These are phyloP conservation scores for Trichoderma koningiopsis DNA, from an alignment of 2,329 filamentous ascomycete species.

Conservation along the genomic window DNA sequence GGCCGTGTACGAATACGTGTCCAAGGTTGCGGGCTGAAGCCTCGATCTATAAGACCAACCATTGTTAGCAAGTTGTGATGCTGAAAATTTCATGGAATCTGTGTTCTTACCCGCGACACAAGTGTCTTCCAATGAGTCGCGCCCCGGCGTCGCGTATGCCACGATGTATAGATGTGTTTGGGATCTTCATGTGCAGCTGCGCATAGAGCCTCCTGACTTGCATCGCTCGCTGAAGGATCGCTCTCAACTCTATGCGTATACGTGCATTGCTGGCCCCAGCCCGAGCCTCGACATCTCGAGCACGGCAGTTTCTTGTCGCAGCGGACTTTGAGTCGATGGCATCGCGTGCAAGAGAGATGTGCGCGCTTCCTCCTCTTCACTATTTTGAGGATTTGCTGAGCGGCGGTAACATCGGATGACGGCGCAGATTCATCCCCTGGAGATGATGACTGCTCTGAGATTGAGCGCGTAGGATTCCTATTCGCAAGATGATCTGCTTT, in stretches of 20 bases:
- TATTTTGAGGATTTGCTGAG: background rate
- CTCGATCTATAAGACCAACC: background rate
- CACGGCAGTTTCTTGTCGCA: constrained; percentile 11
- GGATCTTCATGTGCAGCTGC: background rate
- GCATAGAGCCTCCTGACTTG: background rate
- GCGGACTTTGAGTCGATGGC: constrained; percentile 11
- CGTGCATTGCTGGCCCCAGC: constrained; percentile 1
- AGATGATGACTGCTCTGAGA: background rate
- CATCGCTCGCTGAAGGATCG: background rate
- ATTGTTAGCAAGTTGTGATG: background rate
- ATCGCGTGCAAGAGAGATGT: constrained; percentile 13
- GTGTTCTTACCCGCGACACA: background rate
- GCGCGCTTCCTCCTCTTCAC: constrained; percentile 9
- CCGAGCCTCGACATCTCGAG: constrained; percentile 2
- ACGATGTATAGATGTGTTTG: background rate
- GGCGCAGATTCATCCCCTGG: background rate
- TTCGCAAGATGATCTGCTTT: background rate
- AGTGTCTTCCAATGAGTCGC: constrained; percentile 14
- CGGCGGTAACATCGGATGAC: background rate
- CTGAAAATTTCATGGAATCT: background rate
- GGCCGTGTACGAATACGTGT: background rate
- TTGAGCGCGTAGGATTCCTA: background rate
- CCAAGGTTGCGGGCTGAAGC: background rate
- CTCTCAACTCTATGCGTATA: constrained; percentile 8
- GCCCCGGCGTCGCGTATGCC: constrained; percentile 1